Evolutionary conservation across 257 asterid species (phyloP).

Genomic region (Lycium ferocissimum): DNA sequence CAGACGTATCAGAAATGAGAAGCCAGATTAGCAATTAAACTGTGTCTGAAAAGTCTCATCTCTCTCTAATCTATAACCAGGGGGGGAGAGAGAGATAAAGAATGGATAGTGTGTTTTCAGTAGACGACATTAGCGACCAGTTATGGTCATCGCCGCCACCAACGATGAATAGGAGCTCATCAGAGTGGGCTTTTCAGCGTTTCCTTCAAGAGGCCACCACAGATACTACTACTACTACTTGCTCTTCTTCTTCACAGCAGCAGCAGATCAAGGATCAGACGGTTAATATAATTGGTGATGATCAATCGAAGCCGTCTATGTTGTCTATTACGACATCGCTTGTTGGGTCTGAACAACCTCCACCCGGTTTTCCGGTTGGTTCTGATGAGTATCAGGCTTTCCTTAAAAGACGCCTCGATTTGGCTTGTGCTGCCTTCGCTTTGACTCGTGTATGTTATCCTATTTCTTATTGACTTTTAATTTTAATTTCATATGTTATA

Average conservation of each 20-base stretch:
- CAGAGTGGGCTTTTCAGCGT: slow-evolving; percentile 89
- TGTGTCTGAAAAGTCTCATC: background rate
- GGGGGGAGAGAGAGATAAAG: background rate
- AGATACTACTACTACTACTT: background rate
- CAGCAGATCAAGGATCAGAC: slow-evolving; percentile 40
- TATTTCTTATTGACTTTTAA: background rate
- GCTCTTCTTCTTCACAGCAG: slow-evolving; percentile 25
- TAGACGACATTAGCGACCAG: slow-evolving; percentile 72
- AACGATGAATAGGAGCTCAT: slow-evolving; percentile 76
- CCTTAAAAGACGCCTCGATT: slow-evolving; percentile 78
- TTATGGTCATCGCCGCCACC: slow-evolving; percentile 68
- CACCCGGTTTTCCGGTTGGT: slow-evolving; percentile 51
- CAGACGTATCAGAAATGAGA: background rate
- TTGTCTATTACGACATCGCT: slow-evolving; percentile 24
- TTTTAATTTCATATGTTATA: background rate
- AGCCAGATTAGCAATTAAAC: background rate
- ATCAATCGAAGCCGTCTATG: background rate
- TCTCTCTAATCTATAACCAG: background rate
- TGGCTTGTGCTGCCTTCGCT: slow-evolving; percentile 97
- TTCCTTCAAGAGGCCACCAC: slow-evolving; percentile 67
- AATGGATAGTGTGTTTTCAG: slow-evolving; percentile 81
- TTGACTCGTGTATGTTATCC: slow-evolving; percentile 61
- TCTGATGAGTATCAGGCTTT: slow-evolving; percentile 69
- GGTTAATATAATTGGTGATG: background rate
- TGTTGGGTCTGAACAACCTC: slow-evolving; percentile 33